Base-by-base conservation (phyloP, 2,329 filamentous ascomycete genomes). In the Ascochyta pisi region DNA sequence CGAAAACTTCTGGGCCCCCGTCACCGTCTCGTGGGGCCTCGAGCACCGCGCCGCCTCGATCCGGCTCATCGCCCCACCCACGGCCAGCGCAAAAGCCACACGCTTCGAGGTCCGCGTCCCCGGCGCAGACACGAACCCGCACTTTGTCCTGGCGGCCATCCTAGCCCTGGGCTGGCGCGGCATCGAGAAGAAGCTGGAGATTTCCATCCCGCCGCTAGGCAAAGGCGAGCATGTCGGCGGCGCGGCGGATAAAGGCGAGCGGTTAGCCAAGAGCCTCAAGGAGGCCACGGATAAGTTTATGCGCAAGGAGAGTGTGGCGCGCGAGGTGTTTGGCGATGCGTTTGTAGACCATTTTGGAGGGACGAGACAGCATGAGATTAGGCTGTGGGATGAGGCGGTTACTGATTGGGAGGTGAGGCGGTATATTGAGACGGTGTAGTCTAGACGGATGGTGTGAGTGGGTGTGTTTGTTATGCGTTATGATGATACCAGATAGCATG, bases 1-100 rank as follows among this genome's bases (percentile, higher is more conserved):
- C 2, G 95, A 99, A 81, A 98, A 98, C 79, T 98, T 97, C 78
- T 99, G 95, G 95, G 95, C 95, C 0, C 95, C 95, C 0, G 95
- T 99, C 6, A 97, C 94, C 0, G 95, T 98, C 0, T 96, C 92
- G 0, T 99, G 95, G 95, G 95, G 95, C 0, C 80, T 97, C 5
- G 95, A 98, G 77, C 94, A 99, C 75, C 91, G 95, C 58, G 93
- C 92, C 5, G 94, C 95, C 0, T 96, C 91, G 0, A 89, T 99
- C 63, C 86, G 95, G 16, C 78, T 99, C 31, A 97, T 99, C 64
- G 87, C 91, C 0, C 94, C 94, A 12, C 94, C 95, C 0, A 95
- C 91, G 0, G 85, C 89, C 31, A 94, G 92, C 63, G 82, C 91
- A 0, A 91, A 91, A 61, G 91, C 92, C 6, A 98, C 94, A 9